Base-by-base conservation (phyloP, 805 yeast genomes). In the Starmerella floris region DNA sequence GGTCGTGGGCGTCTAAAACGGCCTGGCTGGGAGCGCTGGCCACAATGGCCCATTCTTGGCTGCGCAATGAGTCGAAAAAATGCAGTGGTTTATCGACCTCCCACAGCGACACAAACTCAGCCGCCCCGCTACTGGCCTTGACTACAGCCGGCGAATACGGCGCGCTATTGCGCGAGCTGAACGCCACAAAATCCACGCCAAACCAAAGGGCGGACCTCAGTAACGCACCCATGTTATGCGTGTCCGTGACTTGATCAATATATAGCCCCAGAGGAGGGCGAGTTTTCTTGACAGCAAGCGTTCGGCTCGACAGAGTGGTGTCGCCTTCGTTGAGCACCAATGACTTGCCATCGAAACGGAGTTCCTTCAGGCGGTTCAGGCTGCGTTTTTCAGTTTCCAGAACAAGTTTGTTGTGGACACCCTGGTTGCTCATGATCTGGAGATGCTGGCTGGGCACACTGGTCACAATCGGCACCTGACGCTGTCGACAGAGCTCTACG, bases 181-280 rank as follows among this genome's bases (percentile, higher is more conserved):
- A 62, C 1, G 79, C 74, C 5, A 83, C 63, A 54, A 83, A 80
- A 60, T 85, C 94, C 2, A 70, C 94, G 8, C 95, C 95, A 13
- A 84, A 64, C 61, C 69, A 84, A 61, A 76, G 79, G 0, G 93
- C 88, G 2, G 85, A 73, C 56, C 95, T 65, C 23, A 82, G 61
- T 34, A 84, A 74, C 21, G 88, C 91, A 6, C 95, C 95, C 51
- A 83, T 66, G 57, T 84, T 84, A 57, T 83, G 93, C 0, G 95
- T 88, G 58, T 84, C 95, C 13, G 82, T 74, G 35, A 85, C 68
- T 45, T 81, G 83, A 59, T 84, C 95, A 22, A 84, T 61, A 52
- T 70, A 83, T 3, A 84, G 51, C 0, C 84, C 95, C 16, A 85
- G 53, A 2, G 95, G 48, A n/a, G 17, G 37, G 35, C 39, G 27